A percentile compares a stretch with the other conserved stretches of the same genome.
Evolutionary conservation across 2,329 filamentous ascomycete species (phyloP).

Genomic region (Lachnellula suecica): DNA sequence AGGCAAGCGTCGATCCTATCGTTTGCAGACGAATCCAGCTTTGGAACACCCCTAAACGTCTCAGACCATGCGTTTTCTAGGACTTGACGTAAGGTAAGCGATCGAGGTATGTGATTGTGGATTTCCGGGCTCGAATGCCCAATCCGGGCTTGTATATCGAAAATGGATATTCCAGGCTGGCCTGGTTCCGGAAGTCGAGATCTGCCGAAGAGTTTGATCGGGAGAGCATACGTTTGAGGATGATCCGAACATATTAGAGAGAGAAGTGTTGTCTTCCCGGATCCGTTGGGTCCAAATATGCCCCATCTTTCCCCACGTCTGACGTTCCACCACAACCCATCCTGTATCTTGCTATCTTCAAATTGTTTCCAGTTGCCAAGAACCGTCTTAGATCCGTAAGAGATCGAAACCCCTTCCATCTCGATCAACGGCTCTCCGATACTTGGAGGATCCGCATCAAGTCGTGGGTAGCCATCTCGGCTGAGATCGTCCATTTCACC

Average conservation of each 20-base stretch:
- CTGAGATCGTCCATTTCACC: conserved; percentile 6
- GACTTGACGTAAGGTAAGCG: conserved; percentile 69
- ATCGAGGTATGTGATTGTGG: conserved; percentile 85
- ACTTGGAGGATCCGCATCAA: conserved; percentile 14
- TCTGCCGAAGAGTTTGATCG: conserved; percentile 81
- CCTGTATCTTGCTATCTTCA: conserved; percentile 39
- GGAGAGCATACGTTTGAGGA: conserved; percentile 87
- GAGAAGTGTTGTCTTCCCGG: conserved; percentile 92
- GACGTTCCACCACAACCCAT: conserved; percentile 81
- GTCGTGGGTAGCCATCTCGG: conserved; percentile 26
- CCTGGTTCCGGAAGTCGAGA: conserved; percentile 72
- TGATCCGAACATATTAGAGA: conserved; percentile 94
- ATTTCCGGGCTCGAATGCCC: conserved; percentile 94
- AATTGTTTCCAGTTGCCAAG: conserved; percentile 78
- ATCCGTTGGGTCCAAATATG: conserved; percentile 90
- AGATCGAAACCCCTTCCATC: conserved; percentile 81
- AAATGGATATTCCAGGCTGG: conserved; percentile 76
- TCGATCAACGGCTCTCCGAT: conserved; percentile 74
- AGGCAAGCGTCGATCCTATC: conserved; percentile 68
- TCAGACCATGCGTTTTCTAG: conserved; percentile 89
- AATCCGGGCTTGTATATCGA: conserved; percentile 86
- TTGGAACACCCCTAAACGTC: conserved; percentile 74
- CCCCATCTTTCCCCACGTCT: conserved; percentile 85
- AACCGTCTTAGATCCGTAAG: conserved; percentile 74
- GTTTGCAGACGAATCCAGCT: conserved; percentile 55